Evolutionary conservation across 108 stramenopile species (phyloP).

Genomic region (Hondaea fermentalgiana): DNA sequence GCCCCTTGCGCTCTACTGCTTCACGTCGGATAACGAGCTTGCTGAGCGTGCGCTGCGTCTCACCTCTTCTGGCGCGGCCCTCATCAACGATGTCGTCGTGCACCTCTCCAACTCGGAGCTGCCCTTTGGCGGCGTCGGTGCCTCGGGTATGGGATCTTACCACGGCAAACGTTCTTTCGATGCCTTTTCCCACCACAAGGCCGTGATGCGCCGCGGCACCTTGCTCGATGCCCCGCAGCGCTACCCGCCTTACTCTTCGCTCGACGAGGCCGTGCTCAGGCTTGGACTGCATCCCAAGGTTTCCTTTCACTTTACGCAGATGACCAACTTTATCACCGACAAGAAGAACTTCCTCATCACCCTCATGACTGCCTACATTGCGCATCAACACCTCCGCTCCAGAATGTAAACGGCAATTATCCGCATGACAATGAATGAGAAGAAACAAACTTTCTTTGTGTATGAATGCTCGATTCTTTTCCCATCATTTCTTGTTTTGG

Average conservation of each 20-base stretch:
- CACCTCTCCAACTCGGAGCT: conserved; percentile 4
- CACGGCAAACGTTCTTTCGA: conserved; percentile 17
- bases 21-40: not conserved
- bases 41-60: not conserved
- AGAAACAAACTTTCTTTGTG: too few relatives aligned
- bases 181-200: not conserved
- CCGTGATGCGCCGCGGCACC: not conserved
- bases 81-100: conserved; percentile 32
- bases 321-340: not conserved
- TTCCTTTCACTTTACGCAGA: not conserved
- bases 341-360: not conserved
- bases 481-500: too few relatives aligned
- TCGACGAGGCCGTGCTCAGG: not conserved
- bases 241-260: conserved; percentile 22
- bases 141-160: conserved; percentile 27
- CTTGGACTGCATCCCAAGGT: not conserved
- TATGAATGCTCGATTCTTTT: too few relatives aligned
- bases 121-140: conserved; percentile 44
- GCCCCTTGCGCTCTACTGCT: conserved; percentile 37
- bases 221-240: not conserved
- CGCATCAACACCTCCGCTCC: not conserved
- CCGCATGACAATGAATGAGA: too few relatives aligned
- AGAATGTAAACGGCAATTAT: too few relatives aligned
- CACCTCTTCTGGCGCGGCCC: conserved; percentile 21
- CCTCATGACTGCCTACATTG: not conserved